Base-by-base conservation (phyloP, 2,329 filamentous ascomycete species). In the Cryphonectria nitschkei region DNA sequence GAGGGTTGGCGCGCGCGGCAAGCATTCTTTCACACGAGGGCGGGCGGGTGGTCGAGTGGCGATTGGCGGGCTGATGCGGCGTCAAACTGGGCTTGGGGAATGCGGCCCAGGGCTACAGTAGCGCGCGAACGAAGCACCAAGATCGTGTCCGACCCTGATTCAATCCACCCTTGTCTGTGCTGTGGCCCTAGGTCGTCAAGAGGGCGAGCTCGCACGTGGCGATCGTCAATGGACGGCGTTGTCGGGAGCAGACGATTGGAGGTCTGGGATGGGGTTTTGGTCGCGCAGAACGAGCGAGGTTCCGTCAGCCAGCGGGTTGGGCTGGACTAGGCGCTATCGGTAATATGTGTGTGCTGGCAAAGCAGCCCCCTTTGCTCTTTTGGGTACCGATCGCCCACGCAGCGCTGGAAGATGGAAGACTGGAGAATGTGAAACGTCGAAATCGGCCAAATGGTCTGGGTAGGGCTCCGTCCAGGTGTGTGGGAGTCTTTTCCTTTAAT, bases 1-100 rank as follows among this genome's bases (percentile, higher is more conserved):
- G 91, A 83, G 89, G 90, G 88, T 92, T 90, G 83, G 71, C 68
- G 63, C 69, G 71, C 70, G 68, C 66, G 64, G 71, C 71, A 29
- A 73, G 68, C 71, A 73, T 73, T 61, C 46, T 71, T 50, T 65
- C 54, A 62, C 64, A 50, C 46, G 22, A 22, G 62, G 71, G 46
- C 29, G 11, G 60, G 50, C 58, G 34, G 65, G 39, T 50, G 34
- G 65, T 60, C 43, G 1, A 84, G 89, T 93, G 91, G 93, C 93
- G 83, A 81, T 88, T 76, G 74, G 16, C 74, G 73, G 73, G 72
- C 70, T 70, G 73, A 70, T 61, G 70, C 58, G 75, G 71, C 69
- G 69, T 65, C 39, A 32, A 46, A 34, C 13, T 32, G 26, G 63
- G 67, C 32, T 39, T 64, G 54, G 68, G 41, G 67, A 6, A 46